A percentile compares a stretch with the other conserved stretches of the same genome.
Conservation (phyloP, 2,329 filamentous ascomycete species). For the Diaporthe velutina region DNA sequence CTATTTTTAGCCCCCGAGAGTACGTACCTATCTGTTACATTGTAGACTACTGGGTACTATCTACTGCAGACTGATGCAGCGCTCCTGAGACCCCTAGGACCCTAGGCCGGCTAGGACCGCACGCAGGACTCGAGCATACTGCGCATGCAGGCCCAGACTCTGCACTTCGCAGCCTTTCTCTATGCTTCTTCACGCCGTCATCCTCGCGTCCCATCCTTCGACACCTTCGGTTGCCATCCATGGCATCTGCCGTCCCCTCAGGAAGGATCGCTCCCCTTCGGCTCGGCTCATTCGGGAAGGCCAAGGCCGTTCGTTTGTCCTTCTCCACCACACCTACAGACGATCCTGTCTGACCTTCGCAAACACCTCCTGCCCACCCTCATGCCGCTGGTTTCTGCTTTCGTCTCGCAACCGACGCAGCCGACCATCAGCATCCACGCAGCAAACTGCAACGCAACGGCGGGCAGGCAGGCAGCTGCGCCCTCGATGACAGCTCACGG, state of each 20-base stretch:
- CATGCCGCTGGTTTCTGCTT: background rate
- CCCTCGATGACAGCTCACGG: slow-evolving; percentile 20
- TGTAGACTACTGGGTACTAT: background rate
- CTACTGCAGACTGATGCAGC: background rate
- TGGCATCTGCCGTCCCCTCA: slow-evolving; percentile 10
- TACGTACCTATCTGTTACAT: background rate
- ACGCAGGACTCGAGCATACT: background rate
- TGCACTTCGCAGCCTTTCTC: slow-evolving; percentile 12
- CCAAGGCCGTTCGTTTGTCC: slow-evolving; percentile 15
- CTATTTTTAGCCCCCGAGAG: slow-evolving; percentile 35
- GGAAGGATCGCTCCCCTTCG: slow-evolving; percentile 21
- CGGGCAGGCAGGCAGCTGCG: slow-evolving; percentile 11
- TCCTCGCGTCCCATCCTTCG: slow-evolving; percentile 15
- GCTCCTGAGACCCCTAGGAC: slow-evolving; percentile 1
- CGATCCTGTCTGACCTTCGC: slow-evolving; percentile 28
- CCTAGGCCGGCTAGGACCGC: too few relatives aligned
- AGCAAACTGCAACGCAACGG: background rate
- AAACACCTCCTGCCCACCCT: slow-evolving; percentile 18
- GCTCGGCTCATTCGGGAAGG: slow-evolving; percentile 30
- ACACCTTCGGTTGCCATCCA: slow-evolving; percentile 1
- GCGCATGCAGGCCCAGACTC: background rate
- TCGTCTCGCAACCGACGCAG: background rate
- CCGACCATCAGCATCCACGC: background rate
- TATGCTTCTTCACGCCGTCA: slow-evolving; percentile 12
- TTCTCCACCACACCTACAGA: background rate